Conservation (phyloP, 305 asterid genomes). For the Lippia alba region DNA sequence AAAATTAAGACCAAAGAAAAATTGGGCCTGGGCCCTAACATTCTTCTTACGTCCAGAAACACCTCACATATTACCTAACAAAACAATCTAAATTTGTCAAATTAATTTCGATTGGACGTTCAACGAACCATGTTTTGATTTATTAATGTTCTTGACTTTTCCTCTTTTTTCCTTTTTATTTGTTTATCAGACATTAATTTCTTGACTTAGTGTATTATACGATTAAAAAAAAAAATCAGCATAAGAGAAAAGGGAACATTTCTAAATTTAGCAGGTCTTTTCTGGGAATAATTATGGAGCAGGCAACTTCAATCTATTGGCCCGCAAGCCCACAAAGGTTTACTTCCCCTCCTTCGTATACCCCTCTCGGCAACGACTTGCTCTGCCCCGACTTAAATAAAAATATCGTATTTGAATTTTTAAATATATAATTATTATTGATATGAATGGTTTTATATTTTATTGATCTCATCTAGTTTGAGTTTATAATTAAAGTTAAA, state of each 20-base stretch:
- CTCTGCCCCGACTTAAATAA: too few relatives aligned
- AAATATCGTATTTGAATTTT: too few relatives aligned
- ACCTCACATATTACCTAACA: neutral
- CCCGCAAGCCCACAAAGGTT: slow-evolving; percentile 37
- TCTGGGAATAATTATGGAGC: slow-evolving; percentile 1
- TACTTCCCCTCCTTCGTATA: slow-evolving; percentile 28
- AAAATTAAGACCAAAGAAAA: too few relatives aligned
- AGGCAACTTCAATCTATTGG: slow-evolving; percentile 28
- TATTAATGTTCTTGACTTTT: neutral
- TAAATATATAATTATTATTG: too few relatives aligned
- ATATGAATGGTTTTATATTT: too few relatives aligned
- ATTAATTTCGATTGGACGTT: slow-evolving; percentile 5
- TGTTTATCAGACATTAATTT: neutral
- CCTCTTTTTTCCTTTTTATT: too few relatives aligned
- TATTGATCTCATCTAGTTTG: too few relatives aligned
- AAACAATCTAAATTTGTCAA: neutral
- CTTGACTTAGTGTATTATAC: slow-evolving; percentile 1
- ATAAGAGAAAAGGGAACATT: slow-evolving; percentile 43
- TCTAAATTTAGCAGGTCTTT: slow-evolving; percentile 39
- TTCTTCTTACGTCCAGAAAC: too few relatives aligned
- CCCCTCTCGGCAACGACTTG: too few relatives aligned
- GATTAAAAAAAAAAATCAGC: slow-evolving; percentile 35
- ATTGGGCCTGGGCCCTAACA: too few relatives aligned
- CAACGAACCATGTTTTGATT: neutral
- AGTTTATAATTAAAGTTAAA: too few relatives aligned